These are phyloP conservation scores for Diacronema lutheri DNA, from an alignment of 78 protist species.

Conservation along the genomic window DNA sequence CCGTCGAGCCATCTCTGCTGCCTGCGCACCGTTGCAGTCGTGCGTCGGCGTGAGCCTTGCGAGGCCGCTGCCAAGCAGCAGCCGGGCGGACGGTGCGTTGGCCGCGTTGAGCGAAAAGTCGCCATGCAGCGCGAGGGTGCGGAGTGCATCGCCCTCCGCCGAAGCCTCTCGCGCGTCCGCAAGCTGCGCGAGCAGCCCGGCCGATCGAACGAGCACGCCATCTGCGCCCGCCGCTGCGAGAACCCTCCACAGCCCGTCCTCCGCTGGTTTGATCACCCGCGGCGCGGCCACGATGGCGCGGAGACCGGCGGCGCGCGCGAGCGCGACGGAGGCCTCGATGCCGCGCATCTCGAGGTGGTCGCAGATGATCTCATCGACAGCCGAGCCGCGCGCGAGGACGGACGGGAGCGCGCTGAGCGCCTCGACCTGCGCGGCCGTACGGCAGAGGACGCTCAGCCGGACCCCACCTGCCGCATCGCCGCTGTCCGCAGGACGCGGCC, in stretches of 20 bases:
- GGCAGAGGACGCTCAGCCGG: conserved; percentile 8
- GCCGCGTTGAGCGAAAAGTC: conserved; percentile 1
- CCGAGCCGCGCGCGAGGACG: not conserved
- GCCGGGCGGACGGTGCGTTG: not conserved
- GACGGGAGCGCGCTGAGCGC: not conserved
- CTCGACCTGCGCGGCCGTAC: not conserved
- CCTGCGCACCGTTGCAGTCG: not conserved
- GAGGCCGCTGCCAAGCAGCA: not conserved
- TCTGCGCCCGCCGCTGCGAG: not conserved
- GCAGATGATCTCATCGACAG: not conserved
- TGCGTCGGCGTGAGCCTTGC: not conserved
- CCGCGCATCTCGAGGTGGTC: conserved; percentile 21
- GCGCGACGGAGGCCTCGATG: not conserved
- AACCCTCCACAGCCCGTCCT: conserved; percentile 2
- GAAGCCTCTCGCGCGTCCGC: not conserved
- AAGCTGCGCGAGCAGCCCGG: conserved; percentile 1
- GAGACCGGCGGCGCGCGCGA: not conserved
- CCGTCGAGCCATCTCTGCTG: not conserved
- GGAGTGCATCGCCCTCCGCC: no score
- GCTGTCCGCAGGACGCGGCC: not conserved
- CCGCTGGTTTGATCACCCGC: conserved; percentile 12
- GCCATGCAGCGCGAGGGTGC: not conserved
- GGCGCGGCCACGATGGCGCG: conserved; percentile 17
- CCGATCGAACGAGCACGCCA: conserved; percentile 5
- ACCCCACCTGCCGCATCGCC: not conserved